A percentile compares a stretch with the other conserved stretches of the same genome.
These are phyloP conservation scores for Piromyces finnis DNA, from an alignment of 192 early-diverging fungal genomes.

Conservation along the genomic window DNA sequence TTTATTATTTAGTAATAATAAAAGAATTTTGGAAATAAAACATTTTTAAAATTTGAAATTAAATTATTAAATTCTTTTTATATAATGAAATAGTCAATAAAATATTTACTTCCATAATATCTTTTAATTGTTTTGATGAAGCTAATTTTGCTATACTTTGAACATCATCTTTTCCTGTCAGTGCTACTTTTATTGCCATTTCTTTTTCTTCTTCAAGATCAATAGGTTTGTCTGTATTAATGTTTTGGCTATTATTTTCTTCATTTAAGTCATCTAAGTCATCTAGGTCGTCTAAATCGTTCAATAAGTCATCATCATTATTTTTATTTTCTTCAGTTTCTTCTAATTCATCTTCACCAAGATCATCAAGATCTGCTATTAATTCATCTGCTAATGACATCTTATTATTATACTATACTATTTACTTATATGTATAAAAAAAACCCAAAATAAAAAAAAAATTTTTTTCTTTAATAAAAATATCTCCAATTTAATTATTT, in stretches of 20 bases:
- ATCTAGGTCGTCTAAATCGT: conserved; percentile 6
- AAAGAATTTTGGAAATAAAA: too few relatives aligned
- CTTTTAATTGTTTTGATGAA: conserved; percentile 31
- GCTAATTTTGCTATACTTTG: conserved; percentile 40
- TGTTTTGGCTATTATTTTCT: not conserved
- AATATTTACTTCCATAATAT: conserved; percentile 35
- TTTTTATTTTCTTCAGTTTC: conserved; percentile 8
- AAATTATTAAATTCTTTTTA: too few relatives aligned
- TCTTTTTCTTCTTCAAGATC: conserved; percentile 13
- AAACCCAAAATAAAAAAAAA: too few relatives aligned
- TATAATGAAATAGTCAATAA: too few relatives aligned
- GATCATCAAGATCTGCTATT: conserved; percentile 69
- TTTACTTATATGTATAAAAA: too few relatives aligned
- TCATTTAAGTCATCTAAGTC: conserved; percentile 7
- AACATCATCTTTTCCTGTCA: conserved; percentile 18
- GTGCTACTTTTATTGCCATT: conserved; percentile 21
- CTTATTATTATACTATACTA: not conserved
- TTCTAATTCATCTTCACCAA: conserved; percentile 30
- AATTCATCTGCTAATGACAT: conserved; percentile 74
- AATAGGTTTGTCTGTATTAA: conserved; percentile 4
- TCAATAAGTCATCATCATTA: not conserved
- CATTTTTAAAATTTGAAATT: too few relatives aligned
- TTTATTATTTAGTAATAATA: too few relatives aligned
- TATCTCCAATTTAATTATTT: too few relatives aligned
- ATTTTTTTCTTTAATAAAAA: too few relatives aligned